Conservation (phyloP, 139 green algal genomes). For the Haematococcus lacustris region DNA sequence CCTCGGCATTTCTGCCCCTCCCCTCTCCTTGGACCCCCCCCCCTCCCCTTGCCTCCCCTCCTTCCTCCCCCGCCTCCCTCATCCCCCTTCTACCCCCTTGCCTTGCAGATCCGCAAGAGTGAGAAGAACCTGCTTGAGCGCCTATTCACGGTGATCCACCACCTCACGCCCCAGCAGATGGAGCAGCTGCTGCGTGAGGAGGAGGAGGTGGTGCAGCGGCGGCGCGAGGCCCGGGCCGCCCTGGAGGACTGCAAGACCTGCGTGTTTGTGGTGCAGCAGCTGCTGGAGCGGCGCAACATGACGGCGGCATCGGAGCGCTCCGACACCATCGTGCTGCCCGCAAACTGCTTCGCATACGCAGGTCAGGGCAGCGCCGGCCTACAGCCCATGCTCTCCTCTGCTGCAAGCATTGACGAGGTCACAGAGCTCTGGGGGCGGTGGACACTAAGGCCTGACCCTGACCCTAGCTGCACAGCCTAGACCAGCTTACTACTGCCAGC, state of each 20-base stretch:
- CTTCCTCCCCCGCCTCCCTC: no score
- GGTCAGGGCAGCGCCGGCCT: constrained; percentile 22
- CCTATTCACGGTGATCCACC: constrained; percentile 47
- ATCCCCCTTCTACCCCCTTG: no score
- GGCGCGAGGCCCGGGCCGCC: constrained; percentile 28
- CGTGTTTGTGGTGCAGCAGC: constrained; percentile 33
- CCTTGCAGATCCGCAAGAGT: constrained; percentile 43
- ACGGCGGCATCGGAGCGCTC: constrained; percentile 13
- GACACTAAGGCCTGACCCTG: no score
- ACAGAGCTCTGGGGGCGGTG: no score
- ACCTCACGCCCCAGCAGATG: constrained; percentile 29
- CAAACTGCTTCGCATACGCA: constrained; percentile 26
- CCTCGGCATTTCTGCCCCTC: no score
- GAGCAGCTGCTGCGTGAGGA: constrained; percentile 30
- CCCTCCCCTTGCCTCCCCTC: no score
- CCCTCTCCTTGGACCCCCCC: no score
- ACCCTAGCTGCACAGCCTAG: no score
- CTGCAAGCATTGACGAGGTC: not conserved
- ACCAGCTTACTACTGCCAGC: no score
- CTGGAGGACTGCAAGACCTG: constrained; percentile 41
- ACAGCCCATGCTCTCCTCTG: constrained; percentile 8
- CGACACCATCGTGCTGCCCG: constrained; percentile 10
- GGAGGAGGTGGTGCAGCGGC: constrained; percentile 20
- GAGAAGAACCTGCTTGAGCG: constrained; percentile 59
- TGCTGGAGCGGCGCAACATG: constrained; percentile 36